Evolutionary conservation across 768 basidiomycete genomes (phyloP).

Genomic region (Hypholoma fasciculare): DNA sequence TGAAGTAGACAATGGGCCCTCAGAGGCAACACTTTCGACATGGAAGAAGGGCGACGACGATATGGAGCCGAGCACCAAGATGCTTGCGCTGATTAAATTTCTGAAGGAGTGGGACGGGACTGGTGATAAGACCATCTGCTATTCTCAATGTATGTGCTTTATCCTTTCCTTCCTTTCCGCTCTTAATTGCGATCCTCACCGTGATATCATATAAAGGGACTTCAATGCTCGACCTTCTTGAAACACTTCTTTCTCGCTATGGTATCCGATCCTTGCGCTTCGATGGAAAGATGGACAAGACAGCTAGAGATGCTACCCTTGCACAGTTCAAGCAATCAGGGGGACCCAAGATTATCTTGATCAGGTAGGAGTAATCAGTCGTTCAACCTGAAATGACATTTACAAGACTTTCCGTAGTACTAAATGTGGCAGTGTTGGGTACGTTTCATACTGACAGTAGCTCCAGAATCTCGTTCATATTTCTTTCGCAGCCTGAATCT

Average conservation of each 20-base stretch:
- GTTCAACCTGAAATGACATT: too few relatives aligned
- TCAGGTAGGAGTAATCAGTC: slow-evolving; percentile 42
- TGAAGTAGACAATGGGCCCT: slow-evolving; percentile 27
- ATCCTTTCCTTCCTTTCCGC: neutral
- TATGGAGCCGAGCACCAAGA: slow-evolving; percentile 69
- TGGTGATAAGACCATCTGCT: slow-evolving; percentile 71
- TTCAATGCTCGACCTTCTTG: slow-evolving; percentile 67
- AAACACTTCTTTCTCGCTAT: slow-evolving; percentile 57
- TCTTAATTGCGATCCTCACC: slow-evolving; percentile 1
- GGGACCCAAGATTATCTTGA: slow-evolving; percentile 64
- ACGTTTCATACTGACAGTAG: slow-evolving; percentile 3
- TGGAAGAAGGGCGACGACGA: slow-evolving; percentile 64
- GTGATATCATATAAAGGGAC: slow-evolving; percentile 50
- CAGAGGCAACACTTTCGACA: slow-evolving; percentile 45
- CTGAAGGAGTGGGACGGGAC: slow-evolving; percentile 58
- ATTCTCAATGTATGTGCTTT: slow-evolving; percentile 60
- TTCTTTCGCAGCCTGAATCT: slow-evolving; percentile 47
- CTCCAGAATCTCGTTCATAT: neutral
- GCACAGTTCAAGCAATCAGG: slow-evolving; percentile 52
- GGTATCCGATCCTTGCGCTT: slow-evolving; percentile 61
- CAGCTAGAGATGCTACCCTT: slow-evolving; percentile 49
- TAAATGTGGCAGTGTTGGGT: slow-evolving; percentile 70
- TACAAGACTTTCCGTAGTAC: slow-evolving; percentile 34
- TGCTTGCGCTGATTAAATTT: slow-evolving; percentile 54
- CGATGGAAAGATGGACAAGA: slow-evolving; percentile 68